Conservation (phyloP, 75 land plant genomes). For the Chamaecyparis obtusa region DNA sequence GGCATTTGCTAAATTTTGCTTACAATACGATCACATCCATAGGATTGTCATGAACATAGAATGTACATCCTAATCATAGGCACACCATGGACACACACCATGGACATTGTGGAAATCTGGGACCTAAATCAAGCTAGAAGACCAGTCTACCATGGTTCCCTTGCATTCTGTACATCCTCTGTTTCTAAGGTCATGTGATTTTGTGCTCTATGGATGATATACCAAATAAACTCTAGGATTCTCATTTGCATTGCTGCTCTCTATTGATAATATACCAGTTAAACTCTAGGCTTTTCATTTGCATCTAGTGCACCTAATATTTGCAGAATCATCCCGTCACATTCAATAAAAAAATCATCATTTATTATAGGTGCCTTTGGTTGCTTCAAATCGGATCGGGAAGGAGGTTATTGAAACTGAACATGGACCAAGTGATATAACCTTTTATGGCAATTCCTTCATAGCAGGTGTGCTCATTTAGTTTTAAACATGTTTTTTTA, state of each 20-base stretch:
- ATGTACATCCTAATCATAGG: background rate
- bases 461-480: slow-evolving; percentile 63
- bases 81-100: background rate
- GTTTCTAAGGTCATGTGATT: background rate
- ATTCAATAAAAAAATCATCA: background rate
- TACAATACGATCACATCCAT: background rate
- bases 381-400: slow-evolving; percentile 94
- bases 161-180: background rate
- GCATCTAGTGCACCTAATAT: background rate
- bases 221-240: background rate
- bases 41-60: slow-evolving; percentile 1
- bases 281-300: background rate
- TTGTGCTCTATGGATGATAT: background rate
- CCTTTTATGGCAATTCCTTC: slow-evolving; percentile 94
- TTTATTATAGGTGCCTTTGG: slow-evolving; percentile 70
- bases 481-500: background rate
- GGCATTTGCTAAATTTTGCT: background rate
- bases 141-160: background rate
- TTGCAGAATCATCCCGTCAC: background rate
- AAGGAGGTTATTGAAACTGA: slow-evolving; percentile 85
- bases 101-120: background rate
- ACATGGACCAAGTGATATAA: slow-evolving; percentile 85
- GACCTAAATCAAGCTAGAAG: background rate
- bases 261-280: background rate
- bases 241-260: background rate